phyloP scores from a whole-genome alignment of 164 flowering plant species.

The Umbilicus rupestris region DNA sequence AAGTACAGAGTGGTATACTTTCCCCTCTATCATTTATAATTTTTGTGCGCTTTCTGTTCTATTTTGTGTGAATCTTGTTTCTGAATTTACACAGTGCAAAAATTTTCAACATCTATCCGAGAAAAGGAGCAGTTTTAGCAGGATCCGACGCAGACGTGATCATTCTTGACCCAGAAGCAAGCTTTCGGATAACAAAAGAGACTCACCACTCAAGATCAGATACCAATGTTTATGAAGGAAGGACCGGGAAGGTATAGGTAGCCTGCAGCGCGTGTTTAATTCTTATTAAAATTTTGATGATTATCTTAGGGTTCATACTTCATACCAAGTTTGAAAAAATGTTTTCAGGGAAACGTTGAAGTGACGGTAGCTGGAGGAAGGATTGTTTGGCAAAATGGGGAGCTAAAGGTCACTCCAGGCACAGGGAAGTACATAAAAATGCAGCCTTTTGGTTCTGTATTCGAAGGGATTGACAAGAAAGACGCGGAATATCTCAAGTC shows the following conservation, averaged over 20 bases:
- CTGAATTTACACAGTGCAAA: slow-evolving; percentile 49
- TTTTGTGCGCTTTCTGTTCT: neutral
- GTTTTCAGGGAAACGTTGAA: slow-evolving; percentile 76
- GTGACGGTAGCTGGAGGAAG: slow-evolving; percentile 86
- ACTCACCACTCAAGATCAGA: slow-evolving; percentile 77
- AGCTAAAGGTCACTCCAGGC: slow-evolving; percentile 66
- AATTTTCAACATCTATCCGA: slow-evolving; percentile 88
- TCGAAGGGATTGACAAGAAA: slow-evolving; percentile 51
- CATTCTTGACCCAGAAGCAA: slow-evolving; percentile 74
- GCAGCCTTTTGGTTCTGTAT: slow-evolving; percentile 73
- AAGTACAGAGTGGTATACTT: slow-evolving; percentile 80
- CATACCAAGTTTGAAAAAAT: neutral
- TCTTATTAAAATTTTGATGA: neutral
- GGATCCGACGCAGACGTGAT: slow-evolving; percentile 98
- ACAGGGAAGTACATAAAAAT: slow-evolving; percentile 71
- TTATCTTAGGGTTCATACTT: neutral
- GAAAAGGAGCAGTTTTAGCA: slow-evolving; percentile 79
- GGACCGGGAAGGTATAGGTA: slow-evolving; percentile 62
- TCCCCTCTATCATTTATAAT: neutral
- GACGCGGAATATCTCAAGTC: slow-evolving; percentile 68
- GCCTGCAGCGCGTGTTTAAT: neutral
- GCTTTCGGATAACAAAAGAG: slow-evolving; percentile 47
- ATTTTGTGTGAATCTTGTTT: neutral
- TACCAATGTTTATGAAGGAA: slow-evolving; percentile 84
- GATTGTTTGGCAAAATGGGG: slow-evolving; percentile 71